Percentiles rank a stretch among this genome's conserved stretches.
Conservation (phyloP, 768 basidiomycete genomes). For the Brasilioporus rufonigricans region DNA sequence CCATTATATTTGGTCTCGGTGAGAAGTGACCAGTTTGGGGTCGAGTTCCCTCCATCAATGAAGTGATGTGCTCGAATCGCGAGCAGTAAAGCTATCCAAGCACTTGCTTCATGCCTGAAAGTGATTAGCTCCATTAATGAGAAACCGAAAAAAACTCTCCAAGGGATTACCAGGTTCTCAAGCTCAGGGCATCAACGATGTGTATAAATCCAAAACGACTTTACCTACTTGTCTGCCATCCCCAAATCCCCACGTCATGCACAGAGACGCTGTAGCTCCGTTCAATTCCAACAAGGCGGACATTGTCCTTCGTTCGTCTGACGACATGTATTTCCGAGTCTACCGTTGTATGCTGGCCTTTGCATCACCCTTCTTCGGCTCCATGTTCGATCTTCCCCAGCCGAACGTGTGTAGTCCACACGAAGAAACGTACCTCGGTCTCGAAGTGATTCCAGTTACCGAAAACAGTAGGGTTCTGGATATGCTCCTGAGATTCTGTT, state of each 20-base stretch:
- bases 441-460: conserved; percentile 29
- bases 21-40: conserved; percentile 1
- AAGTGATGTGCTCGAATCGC: not conserved
- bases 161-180: not conserved
- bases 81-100: too few species aligned
- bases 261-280: conserved; percentile 30
- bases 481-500: conserved; percentile 35
- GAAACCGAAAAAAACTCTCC: not conserved
- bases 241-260: conserved; percentile 12
- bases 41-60: not conserved
- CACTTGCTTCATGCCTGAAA: not conserved
- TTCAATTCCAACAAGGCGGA: conserved; percentile 50
- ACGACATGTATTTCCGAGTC: conserved; percentile 30
- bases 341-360: conserved; percentile 26
- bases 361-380: conserved; percentile 31
- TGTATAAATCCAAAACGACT: conserved; percentile 13
- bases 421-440: conserved; percentile 14
- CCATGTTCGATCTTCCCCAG: conserved; percentile 33
- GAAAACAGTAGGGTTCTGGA: conserved; percentile 30
- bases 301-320: conserved; percentile 51
- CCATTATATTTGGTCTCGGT: not conserved
- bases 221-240: not conserved
- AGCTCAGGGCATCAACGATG: not conserved
- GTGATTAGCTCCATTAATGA: not conserved
- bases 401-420: conserved; percentile 4